Percentiles rank a stretch among this genome's conserved stretches.
Evolutionary conservation across 2,329 filamentous ascomycete species (phyloP).

Genomic region (Colletotrichum orbiculare): DNA sequence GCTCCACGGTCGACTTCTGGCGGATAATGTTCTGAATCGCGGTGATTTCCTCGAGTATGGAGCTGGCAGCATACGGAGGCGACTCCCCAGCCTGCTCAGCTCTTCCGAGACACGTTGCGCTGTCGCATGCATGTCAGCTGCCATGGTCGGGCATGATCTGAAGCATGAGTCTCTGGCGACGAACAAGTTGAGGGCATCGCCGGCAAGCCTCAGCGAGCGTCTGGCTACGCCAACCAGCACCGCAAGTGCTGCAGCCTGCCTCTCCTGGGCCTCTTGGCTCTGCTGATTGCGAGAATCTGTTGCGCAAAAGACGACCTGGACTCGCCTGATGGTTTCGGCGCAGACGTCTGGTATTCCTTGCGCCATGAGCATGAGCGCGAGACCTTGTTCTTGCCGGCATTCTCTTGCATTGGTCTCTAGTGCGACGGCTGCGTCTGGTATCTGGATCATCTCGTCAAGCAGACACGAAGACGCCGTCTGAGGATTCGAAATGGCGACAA

Average conservation of each 20-base stretch:
- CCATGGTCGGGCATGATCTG: too few relatives aligned
- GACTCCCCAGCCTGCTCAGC: constrained; percentile 29
- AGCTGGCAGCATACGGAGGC: constrained; percentile 27
- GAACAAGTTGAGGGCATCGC: constrained; percentile 23
- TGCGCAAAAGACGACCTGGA: background rate
- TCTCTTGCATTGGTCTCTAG: constrained; percentile 7
- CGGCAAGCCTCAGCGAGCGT: constrained; percentile 11
- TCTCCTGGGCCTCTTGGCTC: background rate
- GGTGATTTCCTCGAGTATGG: constrained; percentile 24
- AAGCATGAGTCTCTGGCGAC: background rate
- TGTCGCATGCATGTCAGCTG: background rate
- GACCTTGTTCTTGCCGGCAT: background rate
- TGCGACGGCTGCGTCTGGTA: background rate
- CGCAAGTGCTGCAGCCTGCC: background rate
- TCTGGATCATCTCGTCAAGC: constrained; percentile 5
- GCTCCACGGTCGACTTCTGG: background rate
- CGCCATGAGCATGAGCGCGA: constrained; percentile 3
- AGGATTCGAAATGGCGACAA: background rate
- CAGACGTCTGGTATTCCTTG: constrained; percentile 8
- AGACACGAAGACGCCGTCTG: constrained; percentile 14
- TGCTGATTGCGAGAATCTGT: background rate
- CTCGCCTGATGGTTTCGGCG: background rate
- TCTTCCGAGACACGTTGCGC: constrained; percentile 1
- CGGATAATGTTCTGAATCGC: constrained; percentile 11
- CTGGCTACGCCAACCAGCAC: constrained; percentile 6